These are phyloP conservation scores for Fagopyrum tataricum DNA, from an alignment of 148 eudicot species.

Conservation along the genomic window DNA sequence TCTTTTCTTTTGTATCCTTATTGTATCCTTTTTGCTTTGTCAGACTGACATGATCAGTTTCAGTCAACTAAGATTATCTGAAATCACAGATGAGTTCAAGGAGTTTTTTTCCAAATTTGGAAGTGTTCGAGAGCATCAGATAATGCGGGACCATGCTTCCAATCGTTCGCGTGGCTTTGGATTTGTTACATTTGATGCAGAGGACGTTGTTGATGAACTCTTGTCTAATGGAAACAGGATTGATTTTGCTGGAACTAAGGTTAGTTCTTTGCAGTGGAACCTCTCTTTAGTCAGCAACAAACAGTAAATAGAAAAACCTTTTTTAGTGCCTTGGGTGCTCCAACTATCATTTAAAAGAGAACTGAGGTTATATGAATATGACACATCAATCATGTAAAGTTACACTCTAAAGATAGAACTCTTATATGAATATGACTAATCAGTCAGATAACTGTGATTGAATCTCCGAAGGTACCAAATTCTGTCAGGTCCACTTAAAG, in stretches of 20 bases:
- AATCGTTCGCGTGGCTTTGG: conserved; percentile 65
- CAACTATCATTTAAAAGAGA: neutral
- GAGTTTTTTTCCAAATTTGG: conserved; percentile 51
- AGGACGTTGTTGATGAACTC: conserved; percentile 51
- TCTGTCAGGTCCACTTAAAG: neutral
- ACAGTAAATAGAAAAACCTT: neutral
- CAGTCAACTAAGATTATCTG: neutral
- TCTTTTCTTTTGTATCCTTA: neutral
- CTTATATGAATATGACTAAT: too few species aligned
- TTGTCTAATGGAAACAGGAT: conserved; percentile 48
- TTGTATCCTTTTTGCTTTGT: neutral
- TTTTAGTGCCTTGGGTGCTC: neutral
- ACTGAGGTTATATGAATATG: neutral
- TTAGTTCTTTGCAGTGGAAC: conserved; percentile 15
- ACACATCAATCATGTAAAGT: neutral
- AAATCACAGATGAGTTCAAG: conserved; percentile 43
- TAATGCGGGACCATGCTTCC: conserved; percentile 50
- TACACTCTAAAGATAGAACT: too few species aligned
- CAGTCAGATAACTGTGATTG: neutral
- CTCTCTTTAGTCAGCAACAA: neutral
- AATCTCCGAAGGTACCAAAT: neutral
- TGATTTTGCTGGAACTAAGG: conserved; percentile 60
- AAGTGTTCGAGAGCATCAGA: conserved; percentile 46
- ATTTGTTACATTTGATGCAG: conserved; percentile 46
- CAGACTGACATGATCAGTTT: neutral